These are phyloP conservation scores for Rhododendron simsii DNA, from an alignment of 148 eudicot genomes.

Conservation along the genomic window DNA sequence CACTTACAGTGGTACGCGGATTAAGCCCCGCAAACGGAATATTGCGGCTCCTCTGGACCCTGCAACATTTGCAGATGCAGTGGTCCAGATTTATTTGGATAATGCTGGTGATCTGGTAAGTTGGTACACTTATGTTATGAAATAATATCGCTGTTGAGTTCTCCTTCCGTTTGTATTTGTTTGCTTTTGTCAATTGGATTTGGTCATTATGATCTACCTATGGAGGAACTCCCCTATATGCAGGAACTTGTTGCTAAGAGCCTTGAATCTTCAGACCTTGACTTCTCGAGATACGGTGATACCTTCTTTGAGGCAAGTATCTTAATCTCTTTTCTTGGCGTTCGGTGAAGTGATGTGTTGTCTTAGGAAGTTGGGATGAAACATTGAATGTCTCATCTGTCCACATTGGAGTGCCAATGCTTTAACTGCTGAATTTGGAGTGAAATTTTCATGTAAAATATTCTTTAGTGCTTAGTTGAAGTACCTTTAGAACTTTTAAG, in stretches of 20 bases:
- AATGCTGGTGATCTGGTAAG: slow-evolving; percentile 99
- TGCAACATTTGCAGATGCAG: slow-evolving; percentile 99
- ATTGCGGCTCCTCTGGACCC: slow-evolving; percentile 99
- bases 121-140: neutral
- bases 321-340: neutral
- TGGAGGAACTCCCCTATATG: slow-evolving; percentile 1
- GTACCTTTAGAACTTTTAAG: neutral
- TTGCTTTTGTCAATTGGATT: neutral
- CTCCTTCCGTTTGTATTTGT: neutral
- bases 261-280: slow-evolving; percentile 89
- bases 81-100: slow-evolving; percentile 99
- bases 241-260: slow-evolving; percentile 96
- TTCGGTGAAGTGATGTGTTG: neutral
- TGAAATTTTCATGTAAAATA: neutral
- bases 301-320: slow-evolving; percentile 89
- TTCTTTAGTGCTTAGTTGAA: neutral
- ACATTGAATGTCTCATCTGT: neutral
- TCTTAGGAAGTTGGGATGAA: neutral
- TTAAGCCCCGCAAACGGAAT: slow-evolving; percentile 99
- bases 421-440: neutral
- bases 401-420: neutral
- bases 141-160: neutral
- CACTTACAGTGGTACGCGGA: slow-evolving; percentile 95
- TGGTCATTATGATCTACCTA: slow-evolving; percentile 6
- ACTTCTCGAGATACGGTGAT: slow-evolving; percentile 97